Evolutionary conservation across 1,284 basidiomycete species (phyloP), one percentile per base, ranked within the genome.

Genomic region (Leccinum angustisporum): DNA sequence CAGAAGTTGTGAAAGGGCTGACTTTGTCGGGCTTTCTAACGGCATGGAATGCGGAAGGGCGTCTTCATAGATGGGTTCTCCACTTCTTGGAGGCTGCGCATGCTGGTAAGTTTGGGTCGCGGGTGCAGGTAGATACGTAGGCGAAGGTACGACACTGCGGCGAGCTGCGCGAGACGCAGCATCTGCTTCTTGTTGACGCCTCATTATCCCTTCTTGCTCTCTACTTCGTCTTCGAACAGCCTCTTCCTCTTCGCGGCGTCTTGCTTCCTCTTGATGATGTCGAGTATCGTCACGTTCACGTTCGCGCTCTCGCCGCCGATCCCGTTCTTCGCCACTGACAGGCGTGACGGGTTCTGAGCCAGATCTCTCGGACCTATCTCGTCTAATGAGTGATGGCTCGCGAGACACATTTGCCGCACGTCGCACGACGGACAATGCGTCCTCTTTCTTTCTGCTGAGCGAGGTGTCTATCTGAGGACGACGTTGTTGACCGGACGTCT

Each of bases 131-230:
- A 61, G 55, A 59, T 70, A 64, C 38, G 63, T 43, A 57, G 73
- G 68, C 38, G 73, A 68, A 61, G 67, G 66, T 56, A 59, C 53
- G 36, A 60, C 13, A 38, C 61, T 65, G 64, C 56, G 68, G 60
- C 63, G 67, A 63, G 69, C 68, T 66, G 68, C 60, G 54, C 70
- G 73, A 58, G 74, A 65, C 54, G 66, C 73, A 55, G 64, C 58
- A 27, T 73, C 72, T 51, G 75, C 75, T 67, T 83, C 81, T 59
- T 78, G 79, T 64, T 83, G 83, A 54, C 81, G 75, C 40, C 71
- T 78, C n/a, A 76, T 21, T 56, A 83, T 83, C 1, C 78, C 81
- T 5, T 80, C 81, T 48, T 81, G 79, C 62, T 84, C 82, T 58
- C 75, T 72, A 50, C 68, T 67, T 43, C 77, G 71, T 63, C 75